Conservation (phyloP, 257 asterid species). For the Craterostigma plantagineum region DNA sequence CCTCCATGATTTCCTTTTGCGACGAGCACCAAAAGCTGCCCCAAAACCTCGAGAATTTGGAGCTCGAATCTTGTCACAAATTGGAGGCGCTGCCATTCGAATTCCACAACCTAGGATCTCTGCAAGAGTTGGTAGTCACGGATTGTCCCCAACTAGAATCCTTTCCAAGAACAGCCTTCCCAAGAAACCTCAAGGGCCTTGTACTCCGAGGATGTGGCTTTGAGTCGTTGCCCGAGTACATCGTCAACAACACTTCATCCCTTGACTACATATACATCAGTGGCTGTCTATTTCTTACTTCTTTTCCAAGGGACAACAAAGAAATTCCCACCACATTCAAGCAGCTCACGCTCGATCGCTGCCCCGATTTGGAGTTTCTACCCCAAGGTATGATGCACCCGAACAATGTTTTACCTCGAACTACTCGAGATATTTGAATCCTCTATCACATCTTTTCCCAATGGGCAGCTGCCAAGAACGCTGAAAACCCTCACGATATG, state of each 20-base stretch:
- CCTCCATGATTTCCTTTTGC: slow-evolving; percentile 17
- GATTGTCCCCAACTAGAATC: slow-evolving; percentile 27
- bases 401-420: slow-evolving; percentile 18
- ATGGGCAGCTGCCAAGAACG: slow-evolving; percentile 26
- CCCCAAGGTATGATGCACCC: slow-evolving; percentile 30
- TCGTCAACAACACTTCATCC: slow-evolving; percentile 18
- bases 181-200: slow-evolving; percentile 25
- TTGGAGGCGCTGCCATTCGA: slow-evolving; percentile 22
- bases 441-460: slow-evolving; percentile 22
- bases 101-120: slow-evolving; percentile 16
- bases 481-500: slow-evolving; percentile 23
- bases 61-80: slow-evolving; percentile 20
- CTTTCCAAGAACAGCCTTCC: slow-evolving; percentile 18
- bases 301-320: slow-evolving; percentile 16
- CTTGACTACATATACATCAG: slow-evolving; percentile 20
- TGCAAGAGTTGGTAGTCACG: slow-evolving; percentile 24
- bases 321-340: slow-evolving; percentile 25
- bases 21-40: slow-evolving; percentile 23
- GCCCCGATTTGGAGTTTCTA: slow-evolving; percentile 27
- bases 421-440: slow-evolving; percentile 27
- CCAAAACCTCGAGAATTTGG: slow-evolving; percentile 22
- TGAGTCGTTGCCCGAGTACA: slow-evolving; percentile 22
- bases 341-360: slow-evolving; percentile 22
- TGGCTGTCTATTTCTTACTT: slow-evolving; percentile 27
- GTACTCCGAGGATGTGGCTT: slow-evolving; percentile 30